Conservation (phyloP, 1,139 yeast species). For the Yamadazyma triangularis region DNA sequence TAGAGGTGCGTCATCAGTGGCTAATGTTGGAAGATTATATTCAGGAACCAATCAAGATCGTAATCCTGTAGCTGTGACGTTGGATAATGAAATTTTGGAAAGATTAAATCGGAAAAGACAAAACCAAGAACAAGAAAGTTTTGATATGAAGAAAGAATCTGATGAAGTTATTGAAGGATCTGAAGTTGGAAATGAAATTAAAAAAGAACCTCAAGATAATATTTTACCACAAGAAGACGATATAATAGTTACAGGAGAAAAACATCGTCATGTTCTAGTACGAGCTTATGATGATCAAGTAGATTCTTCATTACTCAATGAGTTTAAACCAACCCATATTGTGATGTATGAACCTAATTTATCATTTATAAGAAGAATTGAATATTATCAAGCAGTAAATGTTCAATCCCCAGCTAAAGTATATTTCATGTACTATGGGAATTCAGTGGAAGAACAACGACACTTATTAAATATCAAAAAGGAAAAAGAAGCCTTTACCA, state of each 20-base stretch:
- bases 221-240: constrained; percentile 12
- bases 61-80: constrained; percentile 32
- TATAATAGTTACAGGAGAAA: constrained; percentile 2
- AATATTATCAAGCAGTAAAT: constrained; percentile 68
- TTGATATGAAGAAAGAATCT: too few relatives aligned
- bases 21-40: constrained; percentile 42
- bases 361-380: constrained; percentile 76
- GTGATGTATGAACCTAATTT: constrained; percentile 87
- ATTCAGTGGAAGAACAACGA: constrained; percentile 84
- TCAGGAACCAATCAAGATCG: constrained; percentile 23
- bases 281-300: constrained; percentile 55
- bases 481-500: constrained; percentile 89
- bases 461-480: constrained; percentile 70
- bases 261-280: constrained; percentile 46
- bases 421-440: constrained; percentile 83
- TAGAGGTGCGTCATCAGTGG: constrained; percentile 73
- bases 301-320: constrained; percentile 59
- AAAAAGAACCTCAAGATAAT: constrained; percentile 14
- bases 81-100: constrained; percentile 21
- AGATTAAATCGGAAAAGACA: constrained; percentile 13
- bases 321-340: constrained; percentile 70
- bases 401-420: constrained; percentile 56
- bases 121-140: too few relatives aligned
- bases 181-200: constrained; percentile 7
- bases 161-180: constrained; percentile 21